Percentiles rank a stretch among this genome's conserved stretches.
phyloP scores from a whole-genome alignment of 83 land plant species.

The Picea abies region DNA sequence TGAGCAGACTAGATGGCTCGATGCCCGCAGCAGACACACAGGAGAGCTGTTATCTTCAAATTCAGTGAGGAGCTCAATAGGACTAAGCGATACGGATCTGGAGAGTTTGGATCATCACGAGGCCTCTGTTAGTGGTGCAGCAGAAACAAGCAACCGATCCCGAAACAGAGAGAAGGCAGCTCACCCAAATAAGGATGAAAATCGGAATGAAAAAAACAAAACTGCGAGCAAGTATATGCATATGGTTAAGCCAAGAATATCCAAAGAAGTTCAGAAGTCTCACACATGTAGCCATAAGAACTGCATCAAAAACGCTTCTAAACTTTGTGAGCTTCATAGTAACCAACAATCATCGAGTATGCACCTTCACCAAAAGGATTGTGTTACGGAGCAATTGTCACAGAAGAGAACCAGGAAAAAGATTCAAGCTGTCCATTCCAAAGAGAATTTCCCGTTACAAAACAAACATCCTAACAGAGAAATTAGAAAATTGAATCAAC shows the following conservation, averaged over 20 bases:
- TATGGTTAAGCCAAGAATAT: neutral
- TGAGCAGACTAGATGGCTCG: conserved; percentile 3
- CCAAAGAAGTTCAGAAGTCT: neutral
- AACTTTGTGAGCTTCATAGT: neutral
- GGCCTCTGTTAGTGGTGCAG: neutral
- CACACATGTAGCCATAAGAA: neutral
- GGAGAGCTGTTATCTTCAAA: neutral
- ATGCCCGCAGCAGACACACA: neutral
- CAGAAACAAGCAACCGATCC: neutral
- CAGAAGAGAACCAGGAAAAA: neutral
- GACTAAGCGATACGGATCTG: neutral
- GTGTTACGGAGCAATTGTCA: neutral
- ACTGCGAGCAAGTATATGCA: neutral
- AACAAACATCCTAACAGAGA: neutral
- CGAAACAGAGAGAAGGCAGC: no score
- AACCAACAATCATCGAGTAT: neutral
- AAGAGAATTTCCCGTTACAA: neutral
- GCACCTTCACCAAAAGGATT: neutral
- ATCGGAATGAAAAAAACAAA: no score
- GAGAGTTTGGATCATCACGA: neutral
- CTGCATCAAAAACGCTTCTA: neutral
- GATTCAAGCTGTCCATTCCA: neutral
- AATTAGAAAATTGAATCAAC: neutral
- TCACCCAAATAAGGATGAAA: no score
- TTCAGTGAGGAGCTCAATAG: neutral